Evolutionary conservation across 371 early-diverging fungal species (phyloP).

Genomic region (Mycotypha africana): DNA sequence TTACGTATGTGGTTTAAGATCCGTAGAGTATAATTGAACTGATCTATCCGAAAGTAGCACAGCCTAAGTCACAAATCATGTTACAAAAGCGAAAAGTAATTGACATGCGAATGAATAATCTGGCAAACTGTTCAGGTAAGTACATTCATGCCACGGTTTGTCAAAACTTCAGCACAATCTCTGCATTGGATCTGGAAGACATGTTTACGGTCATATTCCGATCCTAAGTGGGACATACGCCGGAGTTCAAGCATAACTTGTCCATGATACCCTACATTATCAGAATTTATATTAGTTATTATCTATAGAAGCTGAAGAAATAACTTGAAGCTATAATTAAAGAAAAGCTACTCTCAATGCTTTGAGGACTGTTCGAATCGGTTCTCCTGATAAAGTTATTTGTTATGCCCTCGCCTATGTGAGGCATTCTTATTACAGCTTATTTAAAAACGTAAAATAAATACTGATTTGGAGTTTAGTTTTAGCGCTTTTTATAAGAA

Average conservation of each 20-base stretch:
- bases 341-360: neutral
- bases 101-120: too few species aligned
- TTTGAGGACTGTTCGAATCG: too few species aligned
- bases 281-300: neutral
- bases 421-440: too few species aligned
- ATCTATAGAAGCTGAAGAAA: neutral
- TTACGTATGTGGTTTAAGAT: conserved; percentile 36
- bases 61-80: too few species aligned
- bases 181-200: conserved; percentile 33
- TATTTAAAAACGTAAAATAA: too few species aligned
- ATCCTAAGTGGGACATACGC: conserved; percentile 18
- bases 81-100: too few species aligned
- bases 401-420: too few species aligned
- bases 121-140: too few species aligned
- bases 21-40: conserved; percentile 32
- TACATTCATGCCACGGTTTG: conserved; percentile 42
- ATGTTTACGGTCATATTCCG: conserved; percentile 30
- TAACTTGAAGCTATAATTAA: neutral
- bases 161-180: conserved; percentile 23
- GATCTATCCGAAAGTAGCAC: conserved; percentile 31
- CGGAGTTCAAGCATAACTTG: conserved; percentile 22
- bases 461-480: too few species aligned
- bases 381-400: too few species aligned
- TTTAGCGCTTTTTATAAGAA: too few species aligned
- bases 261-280: conserved; percentile 7